Evolutionary conservation across 2,329 filamentous ascomycete species (phyloP), one percentile per base, ranked within the genome.

Genomic region (Pseudopyricularia cyperi): DNA sequence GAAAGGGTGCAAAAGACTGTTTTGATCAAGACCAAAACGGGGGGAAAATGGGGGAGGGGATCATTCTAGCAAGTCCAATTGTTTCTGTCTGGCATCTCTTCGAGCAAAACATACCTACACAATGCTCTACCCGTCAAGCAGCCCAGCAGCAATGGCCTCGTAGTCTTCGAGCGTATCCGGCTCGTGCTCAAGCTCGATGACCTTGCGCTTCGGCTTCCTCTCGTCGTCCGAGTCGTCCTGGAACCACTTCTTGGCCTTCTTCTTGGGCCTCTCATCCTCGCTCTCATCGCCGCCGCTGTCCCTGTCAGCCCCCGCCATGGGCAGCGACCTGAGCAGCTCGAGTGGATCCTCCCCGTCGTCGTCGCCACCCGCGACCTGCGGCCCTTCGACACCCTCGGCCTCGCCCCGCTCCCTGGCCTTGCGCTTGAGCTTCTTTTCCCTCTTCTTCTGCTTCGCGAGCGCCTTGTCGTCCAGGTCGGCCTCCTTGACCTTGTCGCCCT

Each of bases 391-490:
- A 15, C 48, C 44, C 15, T 44, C 39, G 7, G 52, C 49, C 52
- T 67, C 70, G 32, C 64, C 75, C 32, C 65, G 66, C 62, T 80
- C 82, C 59, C 82, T 71, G 44, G 79, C 80, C 71, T 86, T 91
- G 57, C 78, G 72, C 71, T 84, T 89, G 60, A 85, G 80, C 55
- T 76, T 74, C 76, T 89, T 93, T 67, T 87, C 85, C 60, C 78
- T 76, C 64, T 77, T 82, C 76, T 89, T 90, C 65, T 87, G 78
- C 71, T 84, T 89, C 34, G 81, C 89, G 14, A 85, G 66, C 58
- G 80, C 77, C 72, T 95, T 96, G 68, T 98, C 93, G 55, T 81
- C 79, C 34, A 86, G 67, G 71, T 98, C 93, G 19, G 84, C 87
- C 60, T 79, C 74, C 58, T 76, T 75, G 30, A 94, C 87, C 56